phyloP scores from a whole-genome alignment of 2,329 filamentous ascomycete genomes.

The Paraphoma sp. region DNA sequence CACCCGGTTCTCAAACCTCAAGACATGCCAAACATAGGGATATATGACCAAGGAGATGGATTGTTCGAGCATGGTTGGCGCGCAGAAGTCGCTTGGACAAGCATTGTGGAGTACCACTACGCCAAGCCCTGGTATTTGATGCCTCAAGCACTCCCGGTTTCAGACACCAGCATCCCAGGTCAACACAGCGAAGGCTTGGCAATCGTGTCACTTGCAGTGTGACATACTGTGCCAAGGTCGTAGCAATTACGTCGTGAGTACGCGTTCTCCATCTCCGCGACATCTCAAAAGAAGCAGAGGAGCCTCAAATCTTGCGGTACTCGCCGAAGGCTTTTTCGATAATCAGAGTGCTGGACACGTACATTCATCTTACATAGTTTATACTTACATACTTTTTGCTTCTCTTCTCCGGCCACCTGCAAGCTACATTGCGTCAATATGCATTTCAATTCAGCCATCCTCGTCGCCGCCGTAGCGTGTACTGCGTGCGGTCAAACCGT shows the following conservation, averaged over 20 bases:
- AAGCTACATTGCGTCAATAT: constrained; percentile 12
- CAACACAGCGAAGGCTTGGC: constrained; percentile 18
- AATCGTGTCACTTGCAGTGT: constrained; percentile 23
- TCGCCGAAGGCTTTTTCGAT: background rate
- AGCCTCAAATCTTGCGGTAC: constrained; percentile 1
- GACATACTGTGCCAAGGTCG: constrained; percentile 25
- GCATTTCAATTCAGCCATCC: constrained; percentile 31
- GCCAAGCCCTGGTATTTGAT: constrained; percentile 28
- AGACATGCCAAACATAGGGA: no score
- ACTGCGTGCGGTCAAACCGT: constrained; percentile 40
- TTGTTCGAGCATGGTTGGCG: background rate
- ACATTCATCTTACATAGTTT: background rate
- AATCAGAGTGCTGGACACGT: constrained; percentile 9
- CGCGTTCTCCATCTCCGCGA: constrained; percentile 20
- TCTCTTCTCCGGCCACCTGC: no score
- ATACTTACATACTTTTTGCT: no score
- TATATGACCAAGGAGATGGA: background rate
- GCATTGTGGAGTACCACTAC: constrained; percentile 21
- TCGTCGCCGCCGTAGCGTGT: constrained; percentile 29
- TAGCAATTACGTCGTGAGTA: constrained; percentile 19
- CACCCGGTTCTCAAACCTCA: no score
- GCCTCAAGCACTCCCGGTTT: constrained; percentile 40
- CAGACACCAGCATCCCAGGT: constrained; percentile 23
- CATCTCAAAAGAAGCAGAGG: no score
- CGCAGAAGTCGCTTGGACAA: background rate